A percentile compares a stretch with the other conserved stretches of the same genome.
Evolutionary conservation across 225 moss, liverwort and hornwort genomes (phyloP).

Genomic region (Rhytidiadelphus loreus): DNA sequence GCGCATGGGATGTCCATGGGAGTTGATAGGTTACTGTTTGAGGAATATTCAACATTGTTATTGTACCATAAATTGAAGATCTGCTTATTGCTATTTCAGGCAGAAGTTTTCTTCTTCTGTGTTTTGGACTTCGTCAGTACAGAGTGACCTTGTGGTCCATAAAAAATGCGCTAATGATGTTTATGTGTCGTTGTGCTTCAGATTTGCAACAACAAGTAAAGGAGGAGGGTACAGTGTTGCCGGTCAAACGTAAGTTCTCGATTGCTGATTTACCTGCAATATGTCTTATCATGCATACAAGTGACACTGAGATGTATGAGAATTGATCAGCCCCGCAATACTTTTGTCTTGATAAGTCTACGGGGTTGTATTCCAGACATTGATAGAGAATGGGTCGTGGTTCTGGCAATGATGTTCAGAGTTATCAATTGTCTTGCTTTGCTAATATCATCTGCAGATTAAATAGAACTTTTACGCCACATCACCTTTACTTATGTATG

Average conservation of each 20-base stretch:
- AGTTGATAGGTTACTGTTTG: not conserved
- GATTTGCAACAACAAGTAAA: slow-evolving; percentile 37
- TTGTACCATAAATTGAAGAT: not conserved
- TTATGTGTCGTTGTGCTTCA: not conserved
- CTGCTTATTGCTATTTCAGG: not conserved
- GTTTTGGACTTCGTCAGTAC: not conserved
- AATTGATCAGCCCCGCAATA: not conserved
- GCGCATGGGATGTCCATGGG: not conserved
- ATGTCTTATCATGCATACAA: not conserved
- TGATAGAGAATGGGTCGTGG: not conserved
- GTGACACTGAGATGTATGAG: not conserved
- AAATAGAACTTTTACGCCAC: not conserved
- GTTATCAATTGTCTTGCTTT: not conserved
- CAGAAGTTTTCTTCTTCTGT: not conserved
- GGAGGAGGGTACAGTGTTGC: slow-evolving; percentile 32
- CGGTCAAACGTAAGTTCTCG: slow-evolving; percentile 17
- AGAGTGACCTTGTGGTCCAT: not conserved
- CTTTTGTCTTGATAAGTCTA: not conserved
- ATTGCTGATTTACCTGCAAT: not conserved
- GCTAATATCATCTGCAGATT: not conserved
- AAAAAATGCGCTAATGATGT: not conserved
- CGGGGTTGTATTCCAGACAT: not conserved
- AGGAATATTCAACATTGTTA: not conserved
- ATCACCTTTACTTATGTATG: not conserved
- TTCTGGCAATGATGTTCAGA: not conserved